Percentiles rank a stretch among this genome's conserved stretches.
phyloP scores from a whole-genome alignment of 2,329 filamentous ascomycete genomes.

The Dactylonectria macrodidyma region DNA sequence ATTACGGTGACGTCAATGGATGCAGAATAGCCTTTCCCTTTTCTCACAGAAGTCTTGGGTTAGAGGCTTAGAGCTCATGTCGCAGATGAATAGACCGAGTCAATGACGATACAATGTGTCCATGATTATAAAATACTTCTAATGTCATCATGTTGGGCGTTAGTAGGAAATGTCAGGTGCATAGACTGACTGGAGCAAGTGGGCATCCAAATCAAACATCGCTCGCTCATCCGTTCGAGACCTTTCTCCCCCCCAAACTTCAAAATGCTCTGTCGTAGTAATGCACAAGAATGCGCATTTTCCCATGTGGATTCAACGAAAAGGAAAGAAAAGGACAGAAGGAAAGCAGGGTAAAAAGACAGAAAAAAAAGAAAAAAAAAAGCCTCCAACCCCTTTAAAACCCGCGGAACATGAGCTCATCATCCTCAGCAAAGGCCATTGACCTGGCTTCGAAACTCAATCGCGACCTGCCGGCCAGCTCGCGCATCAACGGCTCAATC shows the following conservation, averaged over 20 bases:
- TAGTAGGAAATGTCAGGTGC: slow-evolving; percentile 42
- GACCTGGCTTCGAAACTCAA: slow-evolving; percentile 46
- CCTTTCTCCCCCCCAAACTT: slow-evolving; percentile 8
- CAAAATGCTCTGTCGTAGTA: slow-evolving; percentile 14
- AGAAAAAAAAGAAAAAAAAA: not conserved
- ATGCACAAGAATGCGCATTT: slow-evolving; percentile 2
- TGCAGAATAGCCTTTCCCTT: too few species aligned
- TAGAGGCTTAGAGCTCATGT: too few species aligned
- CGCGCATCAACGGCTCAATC: slow-evolving; percentile 62
- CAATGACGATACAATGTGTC: not conserved
- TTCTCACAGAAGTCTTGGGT: too few species aligned
- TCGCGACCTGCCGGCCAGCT: slow-evolving; percentile 54
- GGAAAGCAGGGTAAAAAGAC: not conserved
- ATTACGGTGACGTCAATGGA: too few species aligned
- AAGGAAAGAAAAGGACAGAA: not conserved
- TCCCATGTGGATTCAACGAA: not conserved
- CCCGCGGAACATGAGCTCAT: slow-evolving; percentile 35
- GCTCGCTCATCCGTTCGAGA: slow-evolving; percentile 32
- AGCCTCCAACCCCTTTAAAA: slow-evolving; percentile 30
- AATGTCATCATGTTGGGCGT: slow-evolving; percentile 39
- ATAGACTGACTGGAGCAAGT: slow-evolving; percentile 35
- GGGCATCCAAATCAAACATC: slow-evolving; percentile 30
- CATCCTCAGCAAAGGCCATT: slow-evolving; percentile 42
- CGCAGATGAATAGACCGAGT: too few species aligned
- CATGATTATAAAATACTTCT: slow-evolving; percentile 27